phyloP scores from a whole-genome alignment of 1,284 basidiomycete genomes.

The Tilletia indica region DNA sequence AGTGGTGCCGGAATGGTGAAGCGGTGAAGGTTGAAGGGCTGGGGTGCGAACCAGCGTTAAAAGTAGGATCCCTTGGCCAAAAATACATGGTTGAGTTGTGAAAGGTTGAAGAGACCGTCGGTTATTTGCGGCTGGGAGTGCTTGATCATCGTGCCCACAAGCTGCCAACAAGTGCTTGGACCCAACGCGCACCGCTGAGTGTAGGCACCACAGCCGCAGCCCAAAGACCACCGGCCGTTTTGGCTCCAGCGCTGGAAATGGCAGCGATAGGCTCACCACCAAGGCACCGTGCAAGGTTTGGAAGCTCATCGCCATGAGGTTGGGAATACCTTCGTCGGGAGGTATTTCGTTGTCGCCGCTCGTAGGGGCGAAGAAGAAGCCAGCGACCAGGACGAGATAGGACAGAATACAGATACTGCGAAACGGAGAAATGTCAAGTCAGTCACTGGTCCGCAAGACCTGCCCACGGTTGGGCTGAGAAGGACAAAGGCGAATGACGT shows the following conservation, averaged over 20 bases:
- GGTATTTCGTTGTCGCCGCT: conserved; percentile 46
- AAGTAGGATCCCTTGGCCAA: too few relatives aligned
- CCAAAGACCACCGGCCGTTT: conserved; percentile 7
- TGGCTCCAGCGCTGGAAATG: conserved; percentile 19
- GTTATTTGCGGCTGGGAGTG: too few relatives aligned
- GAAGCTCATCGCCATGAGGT: conserved; percentile 1
- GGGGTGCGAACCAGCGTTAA: too few relatives aligned
- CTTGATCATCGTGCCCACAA: conserved; percentile 29
- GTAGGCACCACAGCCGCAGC: conserved; percentile 21
- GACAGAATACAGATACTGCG: conserved; percentile 46
- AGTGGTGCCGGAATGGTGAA: too few relatives aligned
- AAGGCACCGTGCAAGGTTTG: conserved; percentile 28
- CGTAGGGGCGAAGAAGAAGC: conserved; percentile 52
- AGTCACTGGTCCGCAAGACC: neutral
- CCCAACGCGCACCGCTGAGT: conserved; percentile 24
- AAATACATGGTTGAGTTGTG: too few relatives aligned
- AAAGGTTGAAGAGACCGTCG: too few relatives aligned
- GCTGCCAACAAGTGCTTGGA: conserved; percentile 27
- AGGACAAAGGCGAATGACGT: neutral
- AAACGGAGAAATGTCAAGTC: neutral
- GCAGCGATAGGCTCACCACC: conserved; percentile 22
- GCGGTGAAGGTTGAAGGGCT: too few relatives aligned
- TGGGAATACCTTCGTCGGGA: conserved; percentile 23
- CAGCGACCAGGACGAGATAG: conserved; percentile 50
- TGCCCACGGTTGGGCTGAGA: neutral